Percentiles rank a stretch among this genome's conserved stretches.
Conservation (phyloP, 495 filamentous ascomycete species). For the Penicillium daleae region DNA sequence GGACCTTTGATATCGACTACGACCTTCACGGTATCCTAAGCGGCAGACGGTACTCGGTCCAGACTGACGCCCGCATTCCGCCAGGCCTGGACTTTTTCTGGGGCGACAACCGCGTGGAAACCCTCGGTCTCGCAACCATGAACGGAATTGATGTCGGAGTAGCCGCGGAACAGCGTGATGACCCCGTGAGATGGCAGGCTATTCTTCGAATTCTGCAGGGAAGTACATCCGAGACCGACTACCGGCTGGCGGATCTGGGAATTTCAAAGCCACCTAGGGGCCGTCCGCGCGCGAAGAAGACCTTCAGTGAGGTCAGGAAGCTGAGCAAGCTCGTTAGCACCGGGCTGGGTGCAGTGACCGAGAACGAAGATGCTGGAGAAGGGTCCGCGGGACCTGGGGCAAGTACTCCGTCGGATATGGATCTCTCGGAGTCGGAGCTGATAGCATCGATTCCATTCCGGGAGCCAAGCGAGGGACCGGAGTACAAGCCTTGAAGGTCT, state of each 20-base stretch:
- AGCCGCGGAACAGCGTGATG: slow-evolving; percentile 43
- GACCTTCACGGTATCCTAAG: slow-evolving; percentile 42
- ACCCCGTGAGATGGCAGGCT: slow-evolving; percentile 49
- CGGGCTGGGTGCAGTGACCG: slow-evolving; percentile 21
- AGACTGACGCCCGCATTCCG: slow-evolving; percentile 51
- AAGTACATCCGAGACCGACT: slow-evolving; percentile 2
- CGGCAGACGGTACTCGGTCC: slow-evolving; percentile 46
- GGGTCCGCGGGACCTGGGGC: not conserved
- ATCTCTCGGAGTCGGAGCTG: slow-evolving; percentile 11
- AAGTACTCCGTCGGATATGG: slow-evolving; percentile 9
- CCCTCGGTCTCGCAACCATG: slow-evolving; percentile 55
- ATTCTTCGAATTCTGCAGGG: slow-evolving; percentile 48
- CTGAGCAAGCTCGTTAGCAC: slow-evolving; percentile 41
- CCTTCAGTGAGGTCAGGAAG: slow-evolving; percentile 38
- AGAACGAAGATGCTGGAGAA: slow-evolving; percentile 8
- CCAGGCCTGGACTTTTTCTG: slow-evolving; percentile 56
- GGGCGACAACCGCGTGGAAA: slow-evolving; percentile 57
- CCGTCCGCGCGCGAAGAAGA: slow-evolving; percentile 27
- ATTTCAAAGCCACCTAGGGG: slow-evolving; percentile 12
- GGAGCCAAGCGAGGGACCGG: slow-evolving; percentile 9
- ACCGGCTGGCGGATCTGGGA: not conserved
- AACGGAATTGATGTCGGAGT: slow-evolving; percentile 54
- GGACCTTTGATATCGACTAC: slow-evolving; percentile 30
- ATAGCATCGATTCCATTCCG: slow-evolving; percentile 13
- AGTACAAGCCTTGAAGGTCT: slow-evolving; percentile 1